Base-by-base conservation (phyloP, 306 rosid genomes). In the Fagus crenata region DNA sequence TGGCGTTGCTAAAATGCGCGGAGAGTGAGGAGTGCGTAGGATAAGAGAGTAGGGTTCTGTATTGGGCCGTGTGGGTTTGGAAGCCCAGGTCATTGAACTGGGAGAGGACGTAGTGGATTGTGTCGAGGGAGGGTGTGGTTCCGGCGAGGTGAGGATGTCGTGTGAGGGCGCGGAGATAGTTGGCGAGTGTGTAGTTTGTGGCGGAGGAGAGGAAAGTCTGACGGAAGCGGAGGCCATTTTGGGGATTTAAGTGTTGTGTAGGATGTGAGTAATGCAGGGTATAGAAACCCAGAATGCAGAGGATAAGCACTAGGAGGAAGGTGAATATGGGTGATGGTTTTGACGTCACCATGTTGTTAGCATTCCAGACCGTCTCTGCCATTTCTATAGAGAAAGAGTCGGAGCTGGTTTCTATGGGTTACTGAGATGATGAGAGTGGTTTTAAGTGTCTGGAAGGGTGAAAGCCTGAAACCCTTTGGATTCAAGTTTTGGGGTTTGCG, bases 71-170 rank as follows among this genome's bases (percentile, higher is more conserved):
- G 77, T 79, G 94, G 41, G 98, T 75, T 35, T 71, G 76, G 28
- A 93, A 85, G 32, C 88, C 84, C 4, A 85, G 75, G 80, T 80
- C 69, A 13, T 67, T 35, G 86, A 90, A 90, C 63, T 86, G 89
- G 88, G 84, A 64, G 39, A 69, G 78, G 35, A 95, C 90, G 63
- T 77, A 86, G 59, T 4, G n/a, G 4, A 81, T 55, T n/a, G 89
- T 85, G 18, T 81, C 81, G 9, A 75, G 31, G 32, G 89, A 88
- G 73, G 89, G 83, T 65, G 83, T 76, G 6, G 98, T 95, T 67
- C 98, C 97, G 78, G 98, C 97, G 71, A 95, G 91, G 90, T 95
- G 98, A 22, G 98, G 93, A 71, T 86, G 97, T 4, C 59, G 76
- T 56, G 98, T 92, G 75, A 92, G 98, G 73, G 75, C 73, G 65